Conservation (phyloP, 2,329 filamentous ascomycete genomes). For the Trichoderma sp. region DNA sequence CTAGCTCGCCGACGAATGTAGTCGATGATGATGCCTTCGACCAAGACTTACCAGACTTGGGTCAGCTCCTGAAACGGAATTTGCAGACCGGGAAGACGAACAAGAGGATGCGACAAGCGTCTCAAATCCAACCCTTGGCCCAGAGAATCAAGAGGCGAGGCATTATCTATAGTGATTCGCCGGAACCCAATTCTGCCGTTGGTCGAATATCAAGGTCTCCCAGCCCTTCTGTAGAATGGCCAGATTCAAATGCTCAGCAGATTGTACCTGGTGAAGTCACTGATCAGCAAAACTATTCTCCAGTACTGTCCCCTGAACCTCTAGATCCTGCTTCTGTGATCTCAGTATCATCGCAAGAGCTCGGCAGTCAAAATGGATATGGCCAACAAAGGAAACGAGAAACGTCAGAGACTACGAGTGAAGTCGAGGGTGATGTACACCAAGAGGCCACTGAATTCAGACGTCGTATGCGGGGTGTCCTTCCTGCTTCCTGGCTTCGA, state of each 20-base stretch:
- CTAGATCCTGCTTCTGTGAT: slow-evolving; percentile 9
- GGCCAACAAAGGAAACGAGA: slow-evolving; percentile 5
- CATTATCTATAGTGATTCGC: slow-evolving; percentile 36
- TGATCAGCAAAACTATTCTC: background rate
- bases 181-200: slow-evolving; percentile 25
- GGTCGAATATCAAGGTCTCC: background rate
- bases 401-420: slow-evolving; percentile 29
- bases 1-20: slow-evolving; percentile 39
- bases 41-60: slow-evolving; percentile 41
- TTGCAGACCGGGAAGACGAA: slow-evolving; percentile 23
- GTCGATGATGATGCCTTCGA: slow-evolving; percentile 41
- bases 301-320: background rate
- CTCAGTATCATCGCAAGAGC: slow-evolving; percentile 30
- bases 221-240: background rate
- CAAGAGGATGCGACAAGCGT: slow-evolving; percentile 29
- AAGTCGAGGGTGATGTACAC: slow-evolving; percentile 36
- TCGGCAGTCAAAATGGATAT: slow-evolving; percentile 20
- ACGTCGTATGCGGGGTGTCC: slow-evolving; percentile 58
- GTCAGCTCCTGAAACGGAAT: slow-evolving; percentile 35
- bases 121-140: slow-evolving; percentile 30
- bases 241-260: background rate
- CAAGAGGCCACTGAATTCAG: slow-evolving; percentile 44
- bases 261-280: background rate
- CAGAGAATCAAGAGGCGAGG: slow-evolving; percentile 36
- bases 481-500: slow-evolving; percentile 68